A percentile compares a stretch with the other conserved stretches of the same genome.
These are phyloP conservation scores for Wickerhamiella galacta DNA, from an alignment of 805 yeast genomes.

Conservation along the genomic window DNA sequence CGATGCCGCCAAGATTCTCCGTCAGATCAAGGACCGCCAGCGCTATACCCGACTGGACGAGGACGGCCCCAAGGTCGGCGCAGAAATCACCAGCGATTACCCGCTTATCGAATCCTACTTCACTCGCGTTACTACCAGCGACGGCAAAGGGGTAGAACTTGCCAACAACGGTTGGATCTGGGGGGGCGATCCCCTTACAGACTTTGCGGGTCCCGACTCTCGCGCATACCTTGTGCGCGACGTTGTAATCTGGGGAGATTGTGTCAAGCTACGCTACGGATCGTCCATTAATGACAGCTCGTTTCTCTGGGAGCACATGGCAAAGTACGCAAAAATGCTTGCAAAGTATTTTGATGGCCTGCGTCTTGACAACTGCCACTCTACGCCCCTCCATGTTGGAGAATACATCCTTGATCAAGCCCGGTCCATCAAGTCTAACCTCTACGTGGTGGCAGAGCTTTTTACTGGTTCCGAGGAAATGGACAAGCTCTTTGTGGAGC, in stretches of 20 bases:
- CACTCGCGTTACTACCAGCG: constrained; percentile 41
- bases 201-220: constrained; percentile 70
- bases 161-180: constrained; percentile 99
- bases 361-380: constrained; percentile 88
- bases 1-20: constrained; percentile 47
- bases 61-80: constrained; percentile 68
- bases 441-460: constrained; percentile 86
- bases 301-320: constrained; percentile 76
- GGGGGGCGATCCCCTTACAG: constrained; percentile 89
- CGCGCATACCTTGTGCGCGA: constrained; percentile 79
- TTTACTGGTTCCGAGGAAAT: constrained; percentile 84
- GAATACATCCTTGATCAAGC: constrained; percentile 79
- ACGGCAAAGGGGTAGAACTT: constrained; percentile 34
- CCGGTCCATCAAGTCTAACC: constrained; percentile 62
- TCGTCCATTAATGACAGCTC: constrained; percentile 66
- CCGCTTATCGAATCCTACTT: constrained; percentile 82
- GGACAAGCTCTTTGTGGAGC: constrained; percentile 81
- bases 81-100: constrained; percentile 30
- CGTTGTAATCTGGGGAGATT: constrained; percentile 95
- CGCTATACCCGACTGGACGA: constrained; percentile 59
- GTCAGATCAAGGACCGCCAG: constrained; percentile 60
- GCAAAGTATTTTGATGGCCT: constrained; percentile 74
- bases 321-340: constrained; percentile 49
- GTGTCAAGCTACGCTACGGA: constrained; percentile 87
- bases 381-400: constrained; percentile 92